Evolutionary conservation across 805 yeast genomes (phyloP).

Genomic region (Komagataella populi): DNA sequence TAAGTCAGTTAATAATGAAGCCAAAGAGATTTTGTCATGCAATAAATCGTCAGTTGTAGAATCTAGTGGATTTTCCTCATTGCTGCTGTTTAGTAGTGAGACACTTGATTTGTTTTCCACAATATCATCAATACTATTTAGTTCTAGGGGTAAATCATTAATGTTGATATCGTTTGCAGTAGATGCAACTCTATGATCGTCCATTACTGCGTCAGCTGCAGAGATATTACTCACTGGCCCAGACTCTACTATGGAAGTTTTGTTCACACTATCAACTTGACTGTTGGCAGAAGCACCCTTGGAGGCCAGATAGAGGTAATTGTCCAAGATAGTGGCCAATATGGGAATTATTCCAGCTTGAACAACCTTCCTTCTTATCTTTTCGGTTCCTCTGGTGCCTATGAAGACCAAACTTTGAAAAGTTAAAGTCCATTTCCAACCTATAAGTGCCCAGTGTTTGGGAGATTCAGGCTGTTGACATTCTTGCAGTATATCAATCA

Average conservation of each 20-base stretch:
- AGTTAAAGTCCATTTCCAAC: constrained; percentile 96
- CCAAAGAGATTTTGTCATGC: neutral
- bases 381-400: constrained; percentile 88
- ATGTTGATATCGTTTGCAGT: neutral
- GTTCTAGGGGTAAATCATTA: neutral
- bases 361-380: constrained; percentile 72
- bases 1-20: neutral
- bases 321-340: constrained; percentile 83
- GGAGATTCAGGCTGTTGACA: constrained; percentile 33
- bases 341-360: constrained; percentile 88
- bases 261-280: neutral
- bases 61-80: neutral
- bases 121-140: neutral
- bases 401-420: constrained; percentile 84
- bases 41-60: neutral
- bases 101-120: neutral
- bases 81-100: neutral
- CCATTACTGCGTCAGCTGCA: constrained; percentile 1
- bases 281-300: neutral
- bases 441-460: constrained; percentile 37
- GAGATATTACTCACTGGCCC: constrained; percentile 5
- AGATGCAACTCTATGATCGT: neutral
- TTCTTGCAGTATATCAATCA: constrained; percentile 74
- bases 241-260: constrained; percentile 2
- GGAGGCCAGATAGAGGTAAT: constrained; percentile 32